Conservation (phyloP, 805 yeast genomes). For the Myxozyma mucilagina region DNA sequence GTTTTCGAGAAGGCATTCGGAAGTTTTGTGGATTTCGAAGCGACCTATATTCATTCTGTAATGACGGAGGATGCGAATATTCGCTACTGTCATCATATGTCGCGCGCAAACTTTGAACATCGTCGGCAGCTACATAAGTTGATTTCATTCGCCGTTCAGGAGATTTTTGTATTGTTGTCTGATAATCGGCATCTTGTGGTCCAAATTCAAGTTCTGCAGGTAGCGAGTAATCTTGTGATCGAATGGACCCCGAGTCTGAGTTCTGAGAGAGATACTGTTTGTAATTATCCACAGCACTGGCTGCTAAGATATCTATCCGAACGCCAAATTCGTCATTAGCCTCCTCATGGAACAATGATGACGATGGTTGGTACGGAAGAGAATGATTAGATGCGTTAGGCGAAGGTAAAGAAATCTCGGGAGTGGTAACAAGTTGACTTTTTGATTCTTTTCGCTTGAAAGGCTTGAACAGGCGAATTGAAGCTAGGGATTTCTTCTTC, state of each 20-base stretch:
- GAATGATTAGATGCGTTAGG: neutral
- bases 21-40: neutral
- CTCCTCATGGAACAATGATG: neutral
- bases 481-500: neutral
- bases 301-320: conserved; percentile 39
- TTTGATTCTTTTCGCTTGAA: neutral
- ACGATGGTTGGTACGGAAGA: neutral
- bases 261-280: conserved; percentile 8
- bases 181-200: neutral
- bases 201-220: conserved; percentile 3
- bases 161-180: conserved; percentile 3
- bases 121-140: neutral
- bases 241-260: neutral
- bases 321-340: conserved; percentile 10
- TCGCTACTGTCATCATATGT: neutral
- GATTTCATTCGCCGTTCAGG: conserved; percentile 7
- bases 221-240: neutral
- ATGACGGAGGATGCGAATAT: neutral
- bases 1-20: neutral
- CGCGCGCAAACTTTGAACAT: conserved; percentile 12
- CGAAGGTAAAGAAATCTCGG: neutral
- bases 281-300: conserved; percentile 30
- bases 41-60: neutral
- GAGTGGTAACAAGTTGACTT: neutral
- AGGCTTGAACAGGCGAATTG: neutral